phyloP scores from a whole-genome alignment of 768 basidiomycete genomes.

The Galerina sulciceps region DNA sequence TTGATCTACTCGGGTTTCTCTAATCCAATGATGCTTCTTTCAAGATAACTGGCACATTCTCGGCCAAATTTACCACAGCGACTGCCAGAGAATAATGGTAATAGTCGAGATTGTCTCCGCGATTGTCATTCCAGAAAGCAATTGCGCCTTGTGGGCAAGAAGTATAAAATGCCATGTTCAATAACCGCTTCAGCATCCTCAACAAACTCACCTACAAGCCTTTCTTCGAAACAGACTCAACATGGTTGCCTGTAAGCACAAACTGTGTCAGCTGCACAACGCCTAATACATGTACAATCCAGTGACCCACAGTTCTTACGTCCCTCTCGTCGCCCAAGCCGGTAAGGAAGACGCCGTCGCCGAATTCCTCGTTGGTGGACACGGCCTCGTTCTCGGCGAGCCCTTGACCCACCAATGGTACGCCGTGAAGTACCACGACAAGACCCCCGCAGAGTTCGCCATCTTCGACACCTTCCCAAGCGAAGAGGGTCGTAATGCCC shows the following conservation, averaged over 20 bases:
- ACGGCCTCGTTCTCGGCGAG: conserved; percentile 32
- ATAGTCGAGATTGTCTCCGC: no score
- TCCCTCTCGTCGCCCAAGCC: conserved; percentile 11
- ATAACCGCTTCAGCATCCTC: no score
- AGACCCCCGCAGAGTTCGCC: conserved; percentile 29
- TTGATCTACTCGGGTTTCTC: neutral
- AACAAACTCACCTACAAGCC: no score
- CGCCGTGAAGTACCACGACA: conserved; percentile 31
- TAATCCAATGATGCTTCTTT: neutral
- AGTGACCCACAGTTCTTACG: conserved; percentile 12
- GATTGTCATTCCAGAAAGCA: no score
- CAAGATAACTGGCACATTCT: neutral
- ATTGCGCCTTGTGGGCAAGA: no score
- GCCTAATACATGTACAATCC: neutral
- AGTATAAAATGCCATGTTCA: no score
- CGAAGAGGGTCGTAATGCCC: conserved; percentile 35
- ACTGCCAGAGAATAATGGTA: no score
- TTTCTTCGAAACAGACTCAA: neutral
- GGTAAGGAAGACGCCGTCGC: conserved; percentile 23
- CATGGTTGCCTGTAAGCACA: neutral
- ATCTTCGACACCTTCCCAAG: conserved; percentile 45
- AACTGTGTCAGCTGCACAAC: neutral
- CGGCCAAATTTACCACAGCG: no score
- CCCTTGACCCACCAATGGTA: conserved; percentile 43
- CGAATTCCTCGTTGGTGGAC: conserved; percentile 33